A percentile compares a stretch with the other conserved stretches of the same genome.
These are phyloP conservation scores for Fusarium proliferatum DNA, from an alignment of 2,329 filamentous ascomycete species.

Conservation along the genomic window DNA sequence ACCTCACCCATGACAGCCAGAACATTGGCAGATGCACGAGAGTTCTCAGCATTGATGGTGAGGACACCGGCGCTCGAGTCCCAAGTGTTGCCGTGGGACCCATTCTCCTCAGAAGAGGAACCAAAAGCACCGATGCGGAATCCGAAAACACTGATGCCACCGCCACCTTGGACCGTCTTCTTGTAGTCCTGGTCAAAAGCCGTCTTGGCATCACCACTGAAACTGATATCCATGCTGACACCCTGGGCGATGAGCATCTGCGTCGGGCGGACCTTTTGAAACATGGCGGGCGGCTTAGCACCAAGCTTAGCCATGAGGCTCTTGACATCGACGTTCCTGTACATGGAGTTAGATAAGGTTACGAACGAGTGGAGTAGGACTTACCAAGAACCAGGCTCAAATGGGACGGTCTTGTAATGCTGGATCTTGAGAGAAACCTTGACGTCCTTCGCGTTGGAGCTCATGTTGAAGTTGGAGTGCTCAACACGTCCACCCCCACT, in stretches of 20 bases:
- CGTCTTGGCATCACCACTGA: neutral
- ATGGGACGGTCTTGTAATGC: neutral
- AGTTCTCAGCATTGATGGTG: neutral
- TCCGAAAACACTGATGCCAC: neutral
- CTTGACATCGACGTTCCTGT: neutral
- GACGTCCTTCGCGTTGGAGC: neutral
- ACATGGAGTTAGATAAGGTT: fast-evolving
- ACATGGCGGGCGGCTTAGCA: neutral
- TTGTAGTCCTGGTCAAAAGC: neutral
- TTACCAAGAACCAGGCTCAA: neutral
- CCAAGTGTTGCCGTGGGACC: neutral
- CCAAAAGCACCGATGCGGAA: neutral
- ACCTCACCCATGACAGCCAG: neutral
- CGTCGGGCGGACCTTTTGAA: neutral
- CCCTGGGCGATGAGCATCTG: neutral
- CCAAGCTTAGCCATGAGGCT: neutral
- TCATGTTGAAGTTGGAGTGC: neutral
- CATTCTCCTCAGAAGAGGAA: neutral
- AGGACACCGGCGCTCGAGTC: neutral
- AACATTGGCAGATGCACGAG: neutral
- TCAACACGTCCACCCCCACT: neutral
- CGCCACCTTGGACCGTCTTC: neutral
- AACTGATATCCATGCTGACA: neutral
- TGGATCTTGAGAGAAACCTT: neutral
- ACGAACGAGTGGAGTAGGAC: fast-evolving